A percentile compares a stretch with the other conserved stretches of the same genome.
These are phyloP conservation scores for Geotrichum histeridarum DNA, from an alignment of 1,139 yeast genomes.

Conservation along the genomic window DNA sequence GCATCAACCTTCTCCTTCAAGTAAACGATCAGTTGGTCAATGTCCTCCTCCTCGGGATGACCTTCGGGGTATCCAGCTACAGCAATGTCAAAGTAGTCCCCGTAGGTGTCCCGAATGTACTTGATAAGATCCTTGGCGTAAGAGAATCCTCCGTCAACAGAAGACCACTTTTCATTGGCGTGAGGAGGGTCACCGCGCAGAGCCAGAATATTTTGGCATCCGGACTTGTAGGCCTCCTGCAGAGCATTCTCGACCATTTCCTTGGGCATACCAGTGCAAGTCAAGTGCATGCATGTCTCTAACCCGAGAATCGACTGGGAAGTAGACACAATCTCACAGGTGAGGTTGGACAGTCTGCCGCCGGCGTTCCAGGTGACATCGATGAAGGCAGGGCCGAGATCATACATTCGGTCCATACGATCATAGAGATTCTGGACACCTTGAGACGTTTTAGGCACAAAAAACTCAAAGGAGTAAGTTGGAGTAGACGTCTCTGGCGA, in stretches of 20 bases:
- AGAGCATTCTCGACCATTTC: slow-evolving; percentile 80
- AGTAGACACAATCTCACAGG: slow-evolving; percentile 87
- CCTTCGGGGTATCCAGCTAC: slow-evolving; percentile 98
- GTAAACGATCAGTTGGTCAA: slow-evolving; percentile 53
- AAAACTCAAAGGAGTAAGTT: slow-evolving; percentile 92
- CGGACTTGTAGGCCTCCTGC: slow-evolving; percentile 77
- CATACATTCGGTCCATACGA: slow-evolving; percentile 97
- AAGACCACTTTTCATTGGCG: slow-evolving; percentile 40
- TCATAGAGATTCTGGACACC: slow-evolving; percentile 95
- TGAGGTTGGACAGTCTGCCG: slow-evolving; percentile 71
- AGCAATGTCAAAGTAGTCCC: slow-evolving; percentile 77
- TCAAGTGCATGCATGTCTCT: slow-evolving; percentile 96
- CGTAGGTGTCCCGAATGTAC: slow-evolving; percentile 65
- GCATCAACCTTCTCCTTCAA: slow-evolving; percentile 85
- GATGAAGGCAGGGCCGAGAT: slow-evolving; percentile 81
- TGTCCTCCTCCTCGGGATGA: slow-evolving; percentile 80
- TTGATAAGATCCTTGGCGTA: slow-evolving; percentile 77
- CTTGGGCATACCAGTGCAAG: slow-evolving; percentile 92
- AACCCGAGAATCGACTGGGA: slow-evolving; percentile 89
- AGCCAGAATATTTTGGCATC: slow-evolving; percentile 93
- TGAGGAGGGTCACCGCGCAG: slow-evolving; percentile 92
- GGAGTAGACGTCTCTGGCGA: slow-evolving; percentile 37
- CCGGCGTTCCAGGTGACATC: slow-evolving; percentile 99
- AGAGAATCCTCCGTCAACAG: slow-evolving; percentile 60
- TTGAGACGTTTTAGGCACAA: slow-evolving; percentile 96